A percentile compares a stretch with the other conserved stretches of the same genome.
These are phyloP conservation scores for Fraxinus greggii DNA, from an alignment of 305 asterid species.

Conservation along the genomic window DNA sequence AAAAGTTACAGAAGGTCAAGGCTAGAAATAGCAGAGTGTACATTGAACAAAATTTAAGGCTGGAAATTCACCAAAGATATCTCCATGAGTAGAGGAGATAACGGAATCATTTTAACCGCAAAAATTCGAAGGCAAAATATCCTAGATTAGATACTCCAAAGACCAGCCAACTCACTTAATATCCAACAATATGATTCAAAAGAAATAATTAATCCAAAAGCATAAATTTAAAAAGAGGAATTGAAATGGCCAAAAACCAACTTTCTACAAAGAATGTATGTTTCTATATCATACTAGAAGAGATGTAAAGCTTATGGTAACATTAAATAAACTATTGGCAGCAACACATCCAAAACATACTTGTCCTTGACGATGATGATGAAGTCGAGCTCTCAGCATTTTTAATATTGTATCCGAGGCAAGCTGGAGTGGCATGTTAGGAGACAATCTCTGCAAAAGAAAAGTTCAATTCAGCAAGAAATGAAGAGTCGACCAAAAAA, in stretches of 20 bases:
- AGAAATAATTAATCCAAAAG: not conserved
- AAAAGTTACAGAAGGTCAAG: slow-evolving; percentile 10
- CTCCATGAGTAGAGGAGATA: slow-evolving; percentile 1
- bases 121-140: not conserved
- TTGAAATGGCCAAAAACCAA: slow-evolving; percentile 12
- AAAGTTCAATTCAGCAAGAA: slow-evolving; percentile 11
- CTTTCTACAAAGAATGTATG: not conserved
- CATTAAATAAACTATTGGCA: slow-evolving; percentile 7
- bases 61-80: not conserved
- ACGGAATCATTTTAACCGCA: not conserved
- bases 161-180: slow-evolving; percentile 14
- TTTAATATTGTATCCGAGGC: slow-evolving; percentile 83
- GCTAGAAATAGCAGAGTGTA: not conserved
- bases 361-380: slow-evolving; percentile 85
- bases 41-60: slow-evolving; percentile 10
- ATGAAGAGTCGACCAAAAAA: slow-evolving; percentile 9
- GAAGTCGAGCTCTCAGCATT: slow-evolving; percentile 82
- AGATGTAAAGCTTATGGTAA: not conserved
- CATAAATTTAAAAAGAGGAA: slow-evolving; percentile 1
- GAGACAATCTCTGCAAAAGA: slow-evolving; percentile 73
- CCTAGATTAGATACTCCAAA: slow-evolving; percentile 18
- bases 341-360: slow-evolving; percentile 41
- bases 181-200: slow-evolving; percentile 16
- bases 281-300: not conserved
- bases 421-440: slow-evolving; percentile 81